Base-by-base conservation (phyloP, 495 filamentous ascomycete genomes). In the Xylaria venustula region DNA sequence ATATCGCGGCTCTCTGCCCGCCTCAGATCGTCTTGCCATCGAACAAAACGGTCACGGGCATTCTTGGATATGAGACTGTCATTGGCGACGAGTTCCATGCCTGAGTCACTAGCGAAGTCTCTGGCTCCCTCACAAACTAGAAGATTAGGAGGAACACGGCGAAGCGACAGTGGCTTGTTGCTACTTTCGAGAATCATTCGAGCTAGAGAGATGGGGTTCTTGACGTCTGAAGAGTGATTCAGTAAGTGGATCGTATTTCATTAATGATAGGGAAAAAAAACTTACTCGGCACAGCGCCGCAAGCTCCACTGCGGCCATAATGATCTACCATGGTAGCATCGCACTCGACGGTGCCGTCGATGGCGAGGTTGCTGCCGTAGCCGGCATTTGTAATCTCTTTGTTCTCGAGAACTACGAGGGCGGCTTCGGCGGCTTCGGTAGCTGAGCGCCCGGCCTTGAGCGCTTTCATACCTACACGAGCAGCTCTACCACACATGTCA, bases 381-480 rank as follows among this genome's bases (percentile, higher is more conserved):
- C 95, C 94, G 15, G 93, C 88, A 73, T 98, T 98, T 22, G 95
- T 98, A 67, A 98, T 96, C 64, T 96, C 91, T 46, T 87, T 85
- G 68, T 98, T 90, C 72, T 98, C 94, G 37, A 98, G 82, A 17
- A 88, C 79, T 66, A 86, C 89, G 60, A 98, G 83, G 26, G 95
- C 93, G 51, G 89, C 86, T 72, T 98, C 94, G 28, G 96, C 92
- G n/a, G 94, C 94, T 61, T 97, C 91, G 22, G 94, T 77, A 3
- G 93, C 91, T 48, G 85, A 83, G 17, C 87, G 90, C 4, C 94
- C 95, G 68, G 82, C 83, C 47, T 79, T 86, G 41, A 98, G 79
- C 59, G 95, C 78, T 44, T 76, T 78, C 87, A 98, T 97, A 22
- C 85, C 93, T 45, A 87, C 78, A 63, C 81, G 85, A 17, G 88